Conservation (phyloP, 2,329 filamentous ascomycete genomes). For the Mollisia scopiformis region DNA sequence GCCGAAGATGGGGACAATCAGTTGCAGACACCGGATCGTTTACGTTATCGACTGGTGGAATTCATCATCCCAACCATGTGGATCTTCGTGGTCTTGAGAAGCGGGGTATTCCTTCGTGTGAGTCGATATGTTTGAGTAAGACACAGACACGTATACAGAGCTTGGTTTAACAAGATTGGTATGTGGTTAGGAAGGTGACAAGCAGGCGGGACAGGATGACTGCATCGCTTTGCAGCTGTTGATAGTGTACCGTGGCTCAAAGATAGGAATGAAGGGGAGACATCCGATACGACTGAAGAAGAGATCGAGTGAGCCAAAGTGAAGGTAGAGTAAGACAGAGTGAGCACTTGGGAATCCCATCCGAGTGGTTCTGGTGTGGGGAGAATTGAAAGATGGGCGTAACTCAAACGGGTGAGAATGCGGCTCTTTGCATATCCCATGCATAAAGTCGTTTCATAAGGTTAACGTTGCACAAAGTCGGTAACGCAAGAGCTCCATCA, state of each 20-base stretch:
- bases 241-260: neutral
- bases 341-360: neutral
- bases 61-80: neutral
- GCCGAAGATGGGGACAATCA: neutral
- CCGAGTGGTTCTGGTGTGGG: constrained; percentile 1
- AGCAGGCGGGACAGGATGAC: neutral
- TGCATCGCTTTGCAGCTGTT: neutral
- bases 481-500: neutral
- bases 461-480: constrained; percentile 5
- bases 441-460: constrained; percentile 9
- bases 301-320: too few species aligned
- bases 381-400: neutral
- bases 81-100: neutral
- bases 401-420: neutral
- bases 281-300: neutral
- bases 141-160: neutral
- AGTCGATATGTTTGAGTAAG: constrained; percentile 1
- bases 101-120: neutral
- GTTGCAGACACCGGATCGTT: too few species aligned
- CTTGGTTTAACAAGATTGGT: neutral
- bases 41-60: neutral
- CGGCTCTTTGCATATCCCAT: constrained; percentile 10
- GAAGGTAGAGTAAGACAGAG: too few species aligned
- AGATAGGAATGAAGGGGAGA: constrained; percentile 1
- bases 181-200: constrained; percentile 1